Conservation (phyloP, 2,329 filamentous ascomycete genomes). For the Claviceps humidiphila region DNA sequence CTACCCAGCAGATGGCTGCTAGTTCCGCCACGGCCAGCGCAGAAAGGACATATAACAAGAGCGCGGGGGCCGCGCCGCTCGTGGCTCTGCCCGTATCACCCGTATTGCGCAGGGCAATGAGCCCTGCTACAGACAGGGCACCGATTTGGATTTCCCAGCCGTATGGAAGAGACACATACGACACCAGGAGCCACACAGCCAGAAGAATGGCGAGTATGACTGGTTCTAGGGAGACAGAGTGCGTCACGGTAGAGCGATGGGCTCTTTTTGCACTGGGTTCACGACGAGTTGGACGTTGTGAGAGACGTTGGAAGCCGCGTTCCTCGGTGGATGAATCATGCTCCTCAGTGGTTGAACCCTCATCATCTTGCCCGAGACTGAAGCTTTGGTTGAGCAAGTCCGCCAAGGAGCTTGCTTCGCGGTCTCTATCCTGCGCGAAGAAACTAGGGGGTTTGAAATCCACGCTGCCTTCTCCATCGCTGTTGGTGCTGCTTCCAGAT, state of each 20-base stretch:
- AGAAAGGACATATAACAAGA: constrained; percentile 12
- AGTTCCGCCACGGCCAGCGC: constrained; percentile 19
- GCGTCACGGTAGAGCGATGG: neutral
- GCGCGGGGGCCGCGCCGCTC: constrained; percentile 8
- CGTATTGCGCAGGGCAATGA: constrained; percentile 17
- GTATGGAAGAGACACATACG: constrained; percentile 9
- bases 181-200: constrained; percentile 14
- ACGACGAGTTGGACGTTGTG: neutral
- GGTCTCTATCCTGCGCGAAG: constrained; percentile 33
- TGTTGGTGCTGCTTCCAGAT: neutral
- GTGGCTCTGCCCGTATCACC: constrained; percentile 13
- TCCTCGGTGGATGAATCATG: constrained; percentile 4
- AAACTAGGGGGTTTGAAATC: constrained; percentile 48
- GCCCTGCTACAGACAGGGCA: constrained; percentile 15
- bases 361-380: constrained; percentile 22
- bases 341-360: constrained; percentile 3
- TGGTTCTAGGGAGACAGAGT: constrained; percentile 7
- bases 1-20: constrained; percentile 21
- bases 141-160: constrained; percentile 15
- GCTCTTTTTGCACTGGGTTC: neutral
- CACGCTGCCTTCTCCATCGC: constrained; percentile 13
- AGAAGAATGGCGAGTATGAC: constrained; percentile 12
- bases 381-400: constrained; percentile 33
- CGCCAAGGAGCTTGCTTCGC: constrained; percentile 28
- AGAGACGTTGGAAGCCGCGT: neutral